These are phyloP conservation scores for Tetrahymena thermophila DNA, from an alignment of 73 alveolate genomes.

Conservation along the genomic window DNA sequence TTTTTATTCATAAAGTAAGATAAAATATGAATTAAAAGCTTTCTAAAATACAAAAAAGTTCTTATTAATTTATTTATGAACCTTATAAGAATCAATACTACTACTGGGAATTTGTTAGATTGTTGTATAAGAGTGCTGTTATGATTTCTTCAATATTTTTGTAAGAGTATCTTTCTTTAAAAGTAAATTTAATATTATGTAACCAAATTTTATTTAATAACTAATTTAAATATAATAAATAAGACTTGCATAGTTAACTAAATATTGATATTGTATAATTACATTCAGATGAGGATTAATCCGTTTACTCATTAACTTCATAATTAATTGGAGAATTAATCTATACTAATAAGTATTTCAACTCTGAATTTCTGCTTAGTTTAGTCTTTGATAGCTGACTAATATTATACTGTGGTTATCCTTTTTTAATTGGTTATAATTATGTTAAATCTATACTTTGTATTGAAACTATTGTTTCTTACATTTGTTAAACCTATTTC, in stretches of 20 bases:
- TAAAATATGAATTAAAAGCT: background rate
- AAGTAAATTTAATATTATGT: background rate
- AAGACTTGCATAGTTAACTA: background rate
- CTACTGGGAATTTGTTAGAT: background rate
- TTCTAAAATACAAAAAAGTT: background rate
- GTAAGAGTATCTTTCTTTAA: background rate
- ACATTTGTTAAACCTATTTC: background rate
- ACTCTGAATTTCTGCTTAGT: background rate
- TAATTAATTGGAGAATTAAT: background rate
- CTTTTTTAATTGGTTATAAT: background rate
- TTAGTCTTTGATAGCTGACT: background rate
- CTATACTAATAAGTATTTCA: background rate
- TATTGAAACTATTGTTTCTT: background rate
- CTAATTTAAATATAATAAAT: background rate
- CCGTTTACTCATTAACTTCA: background rate
- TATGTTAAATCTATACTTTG: background rate
- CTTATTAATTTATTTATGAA: background rate
- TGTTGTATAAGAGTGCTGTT: background rate
- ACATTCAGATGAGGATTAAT: background rate
- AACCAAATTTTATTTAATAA: too few species aligned
- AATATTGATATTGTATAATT: background rate
- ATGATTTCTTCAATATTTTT: background rate
- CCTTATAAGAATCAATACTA: background rate
- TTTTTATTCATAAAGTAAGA: background rate
- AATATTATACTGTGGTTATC: background rate